Evolutionary conservation across 306 rosid genomes (phyloP), one percentile per base, ranked within the genome.

Genomic region (Rosa chinensis): DNA sequence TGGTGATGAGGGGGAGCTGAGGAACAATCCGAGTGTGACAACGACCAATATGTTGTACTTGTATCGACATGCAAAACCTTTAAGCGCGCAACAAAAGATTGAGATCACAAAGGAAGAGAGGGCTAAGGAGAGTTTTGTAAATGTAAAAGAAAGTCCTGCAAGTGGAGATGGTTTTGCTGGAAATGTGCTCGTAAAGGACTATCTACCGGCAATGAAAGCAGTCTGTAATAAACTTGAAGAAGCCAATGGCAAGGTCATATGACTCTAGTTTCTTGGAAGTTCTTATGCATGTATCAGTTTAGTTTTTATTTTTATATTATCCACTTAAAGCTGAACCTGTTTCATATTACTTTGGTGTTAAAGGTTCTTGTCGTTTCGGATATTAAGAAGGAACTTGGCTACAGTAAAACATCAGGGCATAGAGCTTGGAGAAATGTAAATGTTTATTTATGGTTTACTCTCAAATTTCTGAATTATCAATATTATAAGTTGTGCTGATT

Each of bases 361-460:
- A 73, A 95, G 99, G 97, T 95, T 82, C 98, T 92, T 80, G 88
- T 90, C 74, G 95, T 84, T 85, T 86, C 90, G 50, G 94, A 86
- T 81, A 80, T 95, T 43, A 95, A 87, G 82, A 92, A 87, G 85
- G 99, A 91, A 71, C 97, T 92, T 74, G 98, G 96, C 77, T 95
- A 92, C 72, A 70, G 76, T 66, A 91, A 93, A 82, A 67, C 89
- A 48, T 79, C 80, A 20, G 87, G 83, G 75, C 99, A 89, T 71
- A 89, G 82, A 84, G 89, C 86, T 48, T 92, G 98, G 98, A 91
- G 94, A 86, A 84, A 78, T 69, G 97, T 95, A 78, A 86, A 58
- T 75, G 10, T 28, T 62, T 42, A 17, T 7, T 18, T 47, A 8
- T 63, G 48, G 23, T 53, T 18, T 66, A 52, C 55, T 37, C 32